Conservation (phyloP, 495 filamentous ascomycete genomes). For the Sporormia fimetaria region DNA sequence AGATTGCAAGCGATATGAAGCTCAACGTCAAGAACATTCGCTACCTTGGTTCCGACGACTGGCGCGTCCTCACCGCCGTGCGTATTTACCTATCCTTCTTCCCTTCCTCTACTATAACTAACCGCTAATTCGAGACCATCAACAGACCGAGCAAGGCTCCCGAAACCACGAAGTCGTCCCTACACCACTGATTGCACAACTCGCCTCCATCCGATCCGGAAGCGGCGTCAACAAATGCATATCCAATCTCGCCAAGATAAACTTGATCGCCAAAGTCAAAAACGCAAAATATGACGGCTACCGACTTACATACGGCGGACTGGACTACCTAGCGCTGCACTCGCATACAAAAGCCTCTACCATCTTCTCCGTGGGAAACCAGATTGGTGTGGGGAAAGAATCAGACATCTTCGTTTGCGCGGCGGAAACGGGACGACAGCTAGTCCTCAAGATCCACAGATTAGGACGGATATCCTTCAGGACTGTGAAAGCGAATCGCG, state of each 20-base stretch:
- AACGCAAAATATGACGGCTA: conserved; percentile 98
- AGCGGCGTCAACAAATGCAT: conserved; percentile 74
- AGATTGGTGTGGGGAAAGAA: conserved; percentile 95
- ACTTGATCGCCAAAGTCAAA: conserved; percentile 81
- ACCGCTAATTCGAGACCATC: conserved; percentile 30
- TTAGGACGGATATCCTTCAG: conserved; percentile 95
- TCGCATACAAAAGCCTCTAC: conserved; percentile 64
- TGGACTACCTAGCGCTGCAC: conserved; percentile 92
- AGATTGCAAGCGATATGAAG: conserved; percentile 53
- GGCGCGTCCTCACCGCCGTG: conserved; percentile 88
- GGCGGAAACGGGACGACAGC: conserved; percentile 44
- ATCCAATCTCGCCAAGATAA: conserved; percentile 81
- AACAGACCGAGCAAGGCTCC: conserved; percentile 79
- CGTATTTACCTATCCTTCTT: conserved; percentile 22
- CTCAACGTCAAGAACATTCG: conserved; percentile 85
- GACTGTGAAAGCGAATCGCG: conserved; percentile 85
- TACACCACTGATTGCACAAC: conserved; percentile 71
- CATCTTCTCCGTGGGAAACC: conserved; percentile 86
- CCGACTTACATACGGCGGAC: conserved; percentile 88
- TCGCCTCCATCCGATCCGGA: conserved; percentile 68
- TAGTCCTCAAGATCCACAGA: conserved; percentile 84
- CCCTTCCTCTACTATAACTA: conserved; percentile 27
- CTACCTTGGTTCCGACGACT: conserved; percentile 85
- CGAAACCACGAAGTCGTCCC: conserved; percentile 96
- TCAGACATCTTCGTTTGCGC: conserved; percentile 91